A percentile compares a stretch with the other conserved stretches of the same genome.
Evolutionary conservation across 108 stramenopile species (phyloP).

Genomic region (Nitzschia sp.): DNA sequence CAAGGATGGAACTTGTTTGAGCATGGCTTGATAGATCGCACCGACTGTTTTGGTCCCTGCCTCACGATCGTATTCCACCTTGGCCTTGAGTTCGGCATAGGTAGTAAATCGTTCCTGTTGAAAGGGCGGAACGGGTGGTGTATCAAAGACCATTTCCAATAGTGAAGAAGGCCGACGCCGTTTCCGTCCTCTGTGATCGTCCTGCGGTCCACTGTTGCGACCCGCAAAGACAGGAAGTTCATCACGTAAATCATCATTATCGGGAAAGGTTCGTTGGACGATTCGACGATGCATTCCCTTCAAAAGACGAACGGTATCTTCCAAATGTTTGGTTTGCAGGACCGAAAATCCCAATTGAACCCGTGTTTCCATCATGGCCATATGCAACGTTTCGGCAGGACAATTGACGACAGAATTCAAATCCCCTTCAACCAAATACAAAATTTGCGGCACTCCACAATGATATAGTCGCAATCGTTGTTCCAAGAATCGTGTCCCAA

Average conservation of each 20-base stretch:
- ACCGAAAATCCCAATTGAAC: slow-evolving; percentile 47
- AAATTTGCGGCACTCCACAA: slow-evolving; percentile 51
- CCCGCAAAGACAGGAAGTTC: slow-evolving; percentile 25
- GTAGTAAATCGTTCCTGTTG: slow-evolving; percentile 37
- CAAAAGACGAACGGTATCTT: slow-evolving; percentile 49
- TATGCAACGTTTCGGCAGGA: slow-evolving; percentile 39
- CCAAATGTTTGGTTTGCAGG: slow-evolving; percentile 42
- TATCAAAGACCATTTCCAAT: slow-evolving; percentile 54
- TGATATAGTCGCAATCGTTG: slow-evolving; percentile 56
- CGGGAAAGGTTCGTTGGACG: slow-evolving; percentile 55
- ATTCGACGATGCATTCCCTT: slow-evolving; percentile 60
- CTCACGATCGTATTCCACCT: slow-evolving; percentile 55
- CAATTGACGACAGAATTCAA: slow-evolving; percentile 23
- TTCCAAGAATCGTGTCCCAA: slow-evolving; percentile 58
- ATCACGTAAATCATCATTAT: slow-evolving; percentile 32
- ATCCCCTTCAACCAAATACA: slow-evolving; percentile 60
- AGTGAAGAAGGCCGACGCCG: slow-evolving; percentile 30
- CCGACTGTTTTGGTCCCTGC: slow-evolving; percentile 43
- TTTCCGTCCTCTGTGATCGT: neutral
- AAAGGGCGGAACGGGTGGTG: slow-evolving; percentile 35
- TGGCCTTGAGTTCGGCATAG: slow-evolving; percentile 52
- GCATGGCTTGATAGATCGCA: slow-evolving; percentile 23
- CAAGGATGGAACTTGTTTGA: slow-evolving; percentile 52
- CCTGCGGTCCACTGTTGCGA: neutral
- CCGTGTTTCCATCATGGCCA: slow-evolving; percentile 60